Base-by-base conservation (phyloP, 2,329 filamentous ascomycete species). In the Fusarium longipes region DNA sequence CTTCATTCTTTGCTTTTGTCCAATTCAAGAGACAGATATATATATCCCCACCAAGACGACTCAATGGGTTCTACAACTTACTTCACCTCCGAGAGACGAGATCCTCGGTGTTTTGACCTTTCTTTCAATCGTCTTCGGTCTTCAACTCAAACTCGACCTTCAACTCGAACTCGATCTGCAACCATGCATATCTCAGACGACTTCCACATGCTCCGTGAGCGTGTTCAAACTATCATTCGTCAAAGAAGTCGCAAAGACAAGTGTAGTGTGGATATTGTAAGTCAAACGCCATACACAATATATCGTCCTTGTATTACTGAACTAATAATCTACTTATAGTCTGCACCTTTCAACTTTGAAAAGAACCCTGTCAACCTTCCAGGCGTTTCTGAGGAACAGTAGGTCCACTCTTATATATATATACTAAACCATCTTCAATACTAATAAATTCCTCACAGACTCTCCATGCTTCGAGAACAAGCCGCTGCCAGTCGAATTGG, bases 331-430 rank as follows among this genome's bases (percentile, higher is more conserved):
- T 39, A 18, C n/a, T 24, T 40, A n/a, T 61, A 88, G 86, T 88
- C 86, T 48, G 82, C 82, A 11, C 87, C 87, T 0, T 89, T 86
- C 76, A 81, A 88, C 74, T 84, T 88, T 71, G 84, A 84, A 73
- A 82, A 82, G 58, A 84, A 87, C 71, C 77, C 80, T n/a, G 78
- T 84, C 38, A 77, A 76, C 40, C 77, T 89, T 15, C 85, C 85
- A 4, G 87, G 86, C 36, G 79, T 88, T 39, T 84, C 83, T 43
- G 81, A 86, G 66, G 84, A 88, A 68, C 86, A 89, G 86, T 88
- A 81, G 76, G 86, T 79, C 8, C 36, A 38, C 39, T 29, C 29
- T n/a, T 40, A 15, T 29, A 29, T 40, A 25, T n/a, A n/a, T n/a
- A 52, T 7, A 15, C 29, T 25, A 35, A n/a, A n/a, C n/a, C 18